Percentiles rank a stretch among this genome's conserved stretches.
These are phyloP conservation scores for Erodium texanum DNA, from an alignment of 441 rosid species.

Conservation along the genomic window DNA sequence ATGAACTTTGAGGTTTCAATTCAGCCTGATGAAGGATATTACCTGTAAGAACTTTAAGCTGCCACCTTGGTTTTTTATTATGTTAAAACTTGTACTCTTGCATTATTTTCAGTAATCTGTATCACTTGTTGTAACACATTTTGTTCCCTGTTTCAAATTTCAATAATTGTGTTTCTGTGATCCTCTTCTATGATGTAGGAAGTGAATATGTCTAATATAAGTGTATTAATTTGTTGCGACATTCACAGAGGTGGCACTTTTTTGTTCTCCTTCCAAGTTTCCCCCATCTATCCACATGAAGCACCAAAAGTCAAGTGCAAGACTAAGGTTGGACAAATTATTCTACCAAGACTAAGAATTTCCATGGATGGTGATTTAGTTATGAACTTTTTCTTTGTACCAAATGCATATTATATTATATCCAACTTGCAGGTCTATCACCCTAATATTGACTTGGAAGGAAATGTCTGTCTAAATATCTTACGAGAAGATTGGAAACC, in stretches of 20 bases:
- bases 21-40: slow-evolving; percentile 89
- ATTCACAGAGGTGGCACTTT: slow-evolving; percentile 64
- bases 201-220: neutral
- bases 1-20: slow-evolving; percentile 88
- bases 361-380: neutral
- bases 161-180: neutral
- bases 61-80: neutral
- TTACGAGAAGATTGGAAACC: slow-evolving; percentile 98
- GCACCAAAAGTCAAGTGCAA: slow-evolving; percentile 96
- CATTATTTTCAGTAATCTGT: neutral
- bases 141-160: too few relatives aligned
- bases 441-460: slow-evolving; percentile 95
- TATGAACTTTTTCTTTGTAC: neutral
- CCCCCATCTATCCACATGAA: slow-evolving; percentile 82
- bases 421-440: slow-evolving; percentile 58
- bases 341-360: neutral
- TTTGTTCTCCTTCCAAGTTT: slow-evolving; percentile 68
- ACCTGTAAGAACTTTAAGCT: slow-evolving; percentile 40
- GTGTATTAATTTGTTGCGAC: neutral
- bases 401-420: too few relatives aligned
- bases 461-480: slow-evolving; percentile 86
- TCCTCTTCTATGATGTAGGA: neutral
- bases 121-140: neutral
- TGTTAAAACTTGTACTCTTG: neutral
- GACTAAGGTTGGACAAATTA: slow-evolving; percentile 52